Conservation (phyloP, 805 yeast species). For the Saitoella complicata region DNA sequence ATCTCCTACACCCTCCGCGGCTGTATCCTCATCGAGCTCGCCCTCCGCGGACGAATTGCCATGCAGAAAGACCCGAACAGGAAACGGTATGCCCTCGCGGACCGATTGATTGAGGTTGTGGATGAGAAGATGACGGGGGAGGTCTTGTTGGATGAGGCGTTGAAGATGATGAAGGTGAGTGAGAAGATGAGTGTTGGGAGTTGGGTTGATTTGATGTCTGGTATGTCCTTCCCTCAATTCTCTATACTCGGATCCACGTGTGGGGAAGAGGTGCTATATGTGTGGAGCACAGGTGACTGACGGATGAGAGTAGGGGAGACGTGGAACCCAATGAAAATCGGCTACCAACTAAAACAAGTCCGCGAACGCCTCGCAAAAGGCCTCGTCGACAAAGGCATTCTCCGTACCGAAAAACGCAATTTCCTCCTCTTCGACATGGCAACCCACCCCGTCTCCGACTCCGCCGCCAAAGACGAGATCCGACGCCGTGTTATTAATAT, state of each 20-base stretch:
- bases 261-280: no score
- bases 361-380: slow-evolving; percentile 95
- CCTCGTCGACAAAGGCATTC: slow-evolving; percentile 86
- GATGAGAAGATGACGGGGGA: slow-evolving; percentile 86
- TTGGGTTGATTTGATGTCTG: slow-evolving; percentile 89
- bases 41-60: slow-evolving; percentile 75
- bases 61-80: slow-evolving; percentile 87
- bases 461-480: slow-evolving; percentile 66
- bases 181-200: slow-evolving; percentile 64
- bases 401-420: slow-evolving; percentile 90
- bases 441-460: slow-evolving; percentile 89
- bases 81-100: slow-evolving; percentile 72
- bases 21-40: slow-evolving; percentile 79
- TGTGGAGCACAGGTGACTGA: no score
- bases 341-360: slow-evolving; percentile 91
- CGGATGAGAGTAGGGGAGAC: slow-evolving; percentile 39
- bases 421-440: slow-evolving; percentile 96
- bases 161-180: slow-evolving; percentile 75
- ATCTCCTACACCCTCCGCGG: slow-evolving; percentile 93
- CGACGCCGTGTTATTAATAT: slow-evolving; percentile 54
- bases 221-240: slow-evolving; percentile 18
- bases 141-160: slow-evolving; percentile 81
- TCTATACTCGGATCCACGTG: background rate
- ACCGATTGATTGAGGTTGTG: slow-evolving; percentile 72
- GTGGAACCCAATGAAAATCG: slow-evolving; percentile 89